Evolutionary conservation across 2,329 filamentous ascomycete species (phyloP), one percentile per base, ranked within the genome.

Genomic region (Aspergillus felis): DNA sequence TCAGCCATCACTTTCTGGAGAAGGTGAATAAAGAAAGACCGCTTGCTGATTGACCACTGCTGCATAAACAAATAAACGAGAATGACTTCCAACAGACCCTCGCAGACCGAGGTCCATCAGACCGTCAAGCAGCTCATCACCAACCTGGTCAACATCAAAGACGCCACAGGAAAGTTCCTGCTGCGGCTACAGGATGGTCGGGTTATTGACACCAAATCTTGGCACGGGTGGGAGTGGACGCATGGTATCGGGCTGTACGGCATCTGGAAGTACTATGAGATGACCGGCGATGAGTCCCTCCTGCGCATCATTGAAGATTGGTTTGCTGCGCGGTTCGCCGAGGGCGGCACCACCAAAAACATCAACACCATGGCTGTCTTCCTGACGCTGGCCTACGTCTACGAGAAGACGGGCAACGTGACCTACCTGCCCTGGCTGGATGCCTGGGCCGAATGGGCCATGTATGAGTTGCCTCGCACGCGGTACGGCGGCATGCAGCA

Each of bases 341-440:
- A 86, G 55, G 87, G 88, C 22, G 86, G 81, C 68, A 92, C 90
- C 3, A 91, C 88, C 42, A 92, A 92, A 72, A 92, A 92, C 72
- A 91, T 91, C 80, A 92, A 91, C 78, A 92, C 90, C 17, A 91
- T 92, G 88, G 86, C 87, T 12, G 86, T 86, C 0, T 90, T 92
- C 71, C 76, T 92, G 22, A 90, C 89, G 0, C 80, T 92, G 0
- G 89, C 89, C 0, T 86, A 86, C 68, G 80, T 92, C n/a, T 92
- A 92, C 67, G 89, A 92, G 73, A 84, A 87, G 70, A 90, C 87
- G 0, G 76, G 81, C 8, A 87, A 91, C 66, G 78, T 81, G 61
- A 85, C 82, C 0, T 92, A 91, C 68, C 76, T 89, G 7, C 87
- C 89, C 0, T 92, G 89, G 89, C 79, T 93, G 5, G 90, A 93